Base-by-base conservation (phyloP, 129 eudicot species). In the Flaveria trinervia region DNA sequence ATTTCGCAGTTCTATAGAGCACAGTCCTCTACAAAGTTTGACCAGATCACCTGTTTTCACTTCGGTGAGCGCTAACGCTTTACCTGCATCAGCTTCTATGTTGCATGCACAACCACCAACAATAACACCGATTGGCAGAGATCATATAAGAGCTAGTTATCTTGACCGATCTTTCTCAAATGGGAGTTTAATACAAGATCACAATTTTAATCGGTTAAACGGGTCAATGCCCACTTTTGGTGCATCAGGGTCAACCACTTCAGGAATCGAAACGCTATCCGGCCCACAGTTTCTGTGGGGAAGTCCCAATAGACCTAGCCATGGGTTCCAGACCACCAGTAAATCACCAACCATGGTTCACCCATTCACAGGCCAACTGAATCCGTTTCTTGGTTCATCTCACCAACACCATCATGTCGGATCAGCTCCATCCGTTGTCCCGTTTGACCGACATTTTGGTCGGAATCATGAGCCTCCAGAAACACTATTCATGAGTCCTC, bases 231-330 rank as follows among this genome's bases (percentile, higher is more conserved):
- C 91, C 16, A 70, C 86, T 59, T 87, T 81, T 74, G 92, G 85
- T 79, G 89, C 83, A 68, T 83, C 90, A 26, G 81, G 82, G 18
- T 81, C 90, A 68, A 83, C 76, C 71, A 73, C 89, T 73, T 84
- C 89, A 36, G 85, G 82, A 44, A 65, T 88, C 4, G 93, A 80
- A 73, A 90, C 93, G 28, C 74, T 90, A 54, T 90, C 96, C 14
- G 96, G 96, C 30, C 82, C 96, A 44, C 91, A 86, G 33, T 90
- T 90, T 79, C 82, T 90, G 9, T 90, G 96, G 96, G 93, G 93
- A 78, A 88, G 93, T 81, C 93, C 91, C 9, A 79, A 57, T 51
- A 65, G 45, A 60, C 66, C 61, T 7, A 78, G 33, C 65, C 71
- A 70, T 26, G 76, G 70, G 69, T 22, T 69, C 13, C 77, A 76